Conservation (phyloP, 192 early-diverging fungal species). For the Umbelopsis sp. region DNA sequence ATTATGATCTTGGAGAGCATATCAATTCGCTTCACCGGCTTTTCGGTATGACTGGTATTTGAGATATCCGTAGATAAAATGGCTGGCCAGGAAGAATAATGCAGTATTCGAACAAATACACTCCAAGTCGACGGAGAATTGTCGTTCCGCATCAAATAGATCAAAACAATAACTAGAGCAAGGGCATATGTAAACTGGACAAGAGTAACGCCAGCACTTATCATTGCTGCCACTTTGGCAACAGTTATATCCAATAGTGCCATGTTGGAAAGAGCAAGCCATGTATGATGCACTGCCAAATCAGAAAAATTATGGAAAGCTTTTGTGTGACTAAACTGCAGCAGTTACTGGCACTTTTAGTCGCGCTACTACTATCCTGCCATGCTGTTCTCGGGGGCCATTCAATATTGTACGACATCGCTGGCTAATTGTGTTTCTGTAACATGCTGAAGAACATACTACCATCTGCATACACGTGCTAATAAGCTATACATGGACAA, state of each 20-base stretch:
- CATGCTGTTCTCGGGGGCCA: too few relatives aligned
- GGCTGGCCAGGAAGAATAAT: conserved; percentile 13
- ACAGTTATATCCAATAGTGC: conserved; percentile 17
- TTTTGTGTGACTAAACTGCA: neutral
- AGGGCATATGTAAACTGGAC: conserved; percentile 7
- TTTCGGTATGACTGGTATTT: neutral
- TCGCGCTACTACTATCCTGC: too few relatives aligned
- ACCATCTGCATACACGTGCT: too few relatives aligned
- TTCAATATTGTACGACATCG: too few relatives aligned
- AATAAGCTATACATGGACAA: too few relatives aligned
- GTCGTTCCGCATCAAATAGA: neutral
- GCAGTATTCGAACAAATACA: conserved; percentile 7
- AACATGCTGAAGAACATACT: too few relatives aligned
- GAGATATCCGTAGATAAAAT: neutral
- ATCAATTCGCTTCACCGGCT: neutral
- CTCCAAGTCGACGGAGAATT: conserved; percentile 11
- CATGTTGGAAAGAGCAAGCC: conserved; percentile 4
- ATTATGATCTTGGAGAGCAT: neutral
- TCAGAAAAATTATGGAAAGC: neutral
- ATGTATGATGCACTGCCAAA: neutral
- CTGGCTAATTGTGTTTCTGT: too few relatives aligned
- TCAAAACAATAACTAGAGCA: neutral
- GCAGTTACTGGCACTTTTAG: too few relatives aligned
- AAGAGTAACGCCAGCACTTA: conserved; percentile 16
- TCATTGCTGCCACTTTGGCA: conserved; percentile 15